Conservation (phyloP, 805 yeast genomes). For the Sugiyamaella smithiae region DNA sequence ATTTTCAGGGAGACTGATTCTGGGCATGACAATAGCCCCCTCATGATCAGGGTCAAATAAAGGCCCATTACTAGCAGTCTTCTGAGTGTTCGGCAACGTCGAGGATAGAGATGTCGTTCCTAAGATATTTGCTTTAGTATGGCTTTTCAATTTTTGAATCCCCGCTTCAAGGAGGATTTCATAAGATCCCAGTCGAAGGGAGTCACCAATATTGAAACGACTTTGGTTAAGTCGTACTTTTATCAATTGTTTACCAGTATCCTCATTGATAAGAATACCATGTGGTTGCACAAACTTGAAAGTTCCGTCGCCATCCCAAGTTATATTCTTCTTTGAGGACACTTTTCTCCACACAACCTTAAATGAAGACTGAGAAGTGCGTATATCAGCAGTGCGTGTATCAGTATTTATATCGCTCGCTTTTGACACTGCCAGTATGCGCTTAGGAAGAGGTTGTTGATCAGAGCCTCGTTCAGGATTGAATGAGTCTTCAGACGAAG, state of each 20-base stretch:
- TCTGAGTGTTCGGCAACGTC: neutral
- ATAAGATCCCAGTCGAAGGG: slow-evolving; percentile 51
- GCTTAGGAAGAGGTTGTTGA: too few relatives aligned
- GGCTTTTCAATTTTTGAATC: too few relatives aligned
- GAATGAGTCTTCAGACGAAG: neutral
- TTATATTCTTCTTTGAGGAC: slow-evolving; percentile 74
- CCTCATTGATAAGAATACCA: slow-evolving; percentile 26
- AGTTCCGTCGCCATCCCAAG: slow-evolving; percentile 93
- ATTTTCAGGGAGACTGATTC: slow-evolving; percentile 21
- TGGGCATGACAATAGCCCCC: slow-evolving; percentile 30
- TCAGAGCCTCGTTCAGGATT: too few relatives aligned
- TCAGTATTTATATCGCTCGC: too few relatives aligned
- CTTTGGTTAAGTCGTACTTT: slow-evolving; percentile 3
- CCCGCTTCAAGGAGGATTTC: slow-evolving; percentile 44
- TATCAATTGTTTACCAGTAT: slow-evolving; percentile 19
- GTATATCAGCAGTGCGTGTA: too few relatives aligned
- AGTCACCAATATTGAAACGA: slow-evolving; percentile 35
- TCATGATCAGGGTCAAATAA: slow-evolving; percentile 31
- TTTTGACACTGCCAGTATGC: too few relatives aligned
- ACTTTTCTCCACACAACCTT: slow-evolving; percentile 47
- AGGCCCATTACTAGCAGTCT: too few relatives aligned
- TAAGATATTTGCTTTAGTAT: neutral
- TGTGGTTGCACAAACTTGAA: slow-evolving; percentile 32
- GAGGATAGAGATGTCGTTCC: neutral
- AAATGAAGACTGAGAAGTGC: too few relatives aligned